Conservation (phyloP, 768 basidiomycete species). For the Amanita rubescens region DNA sequence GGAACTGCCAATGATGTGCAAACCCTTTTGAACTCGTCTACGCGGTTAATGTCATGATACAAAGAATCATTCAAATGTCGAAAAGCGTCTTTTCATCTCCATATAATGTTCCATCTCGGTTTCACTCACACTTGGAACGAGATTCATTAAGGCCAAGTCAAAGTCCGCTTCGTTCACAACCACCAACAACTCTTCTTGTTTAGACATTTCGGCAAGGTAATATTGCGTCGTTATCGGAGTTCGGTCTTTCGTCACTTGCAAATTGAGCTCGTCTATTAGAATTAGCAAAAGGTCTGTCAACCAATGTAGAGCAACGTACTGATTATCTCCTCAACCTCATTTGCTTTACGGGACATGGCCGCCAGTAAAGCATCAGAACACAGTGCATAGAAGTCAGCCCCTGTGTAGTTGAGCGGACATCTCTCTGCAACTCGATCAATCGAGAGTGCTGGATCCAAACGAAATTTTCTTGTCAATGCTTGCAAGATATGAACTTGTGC, state of each 20-base stretch:
- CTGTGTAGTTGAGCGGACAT: conserved; percentile 93
- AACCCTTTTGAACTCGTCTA: too few species aligned
- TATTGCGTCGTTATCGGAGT: conserved; percentile 81
- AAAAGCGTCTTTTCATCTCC: conserved; percentile 63
- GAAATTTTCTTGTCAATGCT: conserved; percentile 91
- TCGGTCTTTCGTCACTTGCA: conserved; percentile 39
- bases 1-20: too few species aligned
- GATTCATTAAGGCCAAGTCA: conserved; percentile 54
- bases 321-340: conserved; percentile 68
- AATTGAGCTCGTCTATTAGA: conserved; percentile 39
- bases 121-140: conserved; percentile 78
- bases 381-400: conserved; percentile 96
- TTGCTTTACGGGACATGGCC: conserved; percentile 87
- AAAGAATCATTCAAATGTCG: conserved; percentile 16
- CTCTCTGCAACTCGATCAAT: conserved; percentile 55
- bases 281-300: background rate
- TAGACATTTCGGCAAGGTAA: conserved; percentile 80
- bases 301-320: conserved; percentile 31
- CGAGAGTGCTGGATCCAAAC: conserved; percentile 59
- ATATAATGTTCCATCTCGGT: conserved; percentile 83
- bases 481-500: conserved; percentile 82
- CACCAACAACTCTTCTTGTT: conserved; percentile 60
- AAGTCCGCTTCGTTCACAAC: conserved; percentile 77
- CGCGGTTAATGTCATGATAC: background rate
- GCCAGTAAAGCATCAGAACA: conserved; percentile 95